Evolutionary conservation across 352 stramenopile genomes (phyloP).

Genomic region (Globisporangium echinulatum): DNA sequence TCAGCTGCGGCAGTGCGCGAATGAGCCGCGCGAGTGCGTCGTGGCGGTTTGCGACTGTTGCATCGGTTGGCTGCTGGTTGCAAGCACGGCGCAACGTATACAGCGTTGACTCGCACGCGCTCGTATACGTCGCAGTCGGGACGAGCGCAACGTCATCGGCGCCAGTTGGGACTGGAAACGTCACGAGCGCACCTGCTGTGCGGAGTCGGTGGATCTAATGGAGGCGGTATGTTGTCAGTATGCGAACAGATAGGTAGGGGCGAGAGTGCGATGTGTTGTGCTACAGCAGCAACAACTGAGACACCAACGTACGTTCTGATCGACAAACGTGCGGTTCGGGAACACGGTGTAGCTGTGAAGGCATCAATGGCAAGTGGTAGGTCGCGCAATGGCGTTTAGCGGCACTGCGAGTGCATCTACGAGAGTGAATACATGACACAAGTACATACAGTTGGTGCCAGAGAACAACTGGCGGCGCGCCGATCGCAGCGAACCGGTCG

Average conservation of each 20-base stretch:
- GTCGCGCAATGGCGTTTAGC: too few relatives aligned
- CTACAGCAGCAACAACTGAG: too few relatives aligned
- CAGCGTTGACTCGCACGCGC: too few relatives aligned
- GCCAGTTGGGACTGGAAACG: too few relatives aligned
- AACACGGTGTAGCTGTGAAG: conserved; percentile 45
- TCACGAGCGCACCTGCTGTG: conserved; percentile 14
- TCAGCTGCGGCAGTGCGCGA: conserved; percentile 6
- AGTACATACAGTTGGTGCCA: conserved; percentile 51
- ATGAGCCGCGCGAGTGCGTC: conserved; percentile 33
- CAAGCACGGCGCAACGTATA: conserved; percentile 20
- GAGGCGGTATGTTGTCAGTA: too few relatives aligned
- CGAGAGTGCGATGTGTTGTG: conserved; percentile 41
- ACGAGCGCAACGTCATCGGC: conserved; percentile 27
- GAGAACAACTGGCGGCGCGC: conserved; percentile 28
- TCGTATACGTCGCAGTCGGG: conserved; percentile 15
- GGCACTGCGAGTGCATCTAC: background rate
- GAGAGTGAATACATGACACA: background rate
- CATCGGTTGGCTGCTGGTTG: conserved; percentile 2
- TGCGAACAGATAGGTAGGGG: background rate
- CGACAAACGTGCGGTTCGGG: background rate
- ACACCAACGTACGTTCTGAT: too few relatives aligned
- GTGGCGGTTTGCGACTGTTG: conserved; percentile 22
- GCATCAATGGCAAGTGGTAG: background rate
- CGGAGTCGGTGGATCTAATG: conserved; percentile 38
- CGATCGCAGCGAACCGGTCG: conserved; percentile 24